Percentiles rank a stretch among this genome's conserved stretches.
phyloP scores from a whole-genome alignment of 176 grass and related monocot genomes.

The Oryza meyeriana region DNA sequence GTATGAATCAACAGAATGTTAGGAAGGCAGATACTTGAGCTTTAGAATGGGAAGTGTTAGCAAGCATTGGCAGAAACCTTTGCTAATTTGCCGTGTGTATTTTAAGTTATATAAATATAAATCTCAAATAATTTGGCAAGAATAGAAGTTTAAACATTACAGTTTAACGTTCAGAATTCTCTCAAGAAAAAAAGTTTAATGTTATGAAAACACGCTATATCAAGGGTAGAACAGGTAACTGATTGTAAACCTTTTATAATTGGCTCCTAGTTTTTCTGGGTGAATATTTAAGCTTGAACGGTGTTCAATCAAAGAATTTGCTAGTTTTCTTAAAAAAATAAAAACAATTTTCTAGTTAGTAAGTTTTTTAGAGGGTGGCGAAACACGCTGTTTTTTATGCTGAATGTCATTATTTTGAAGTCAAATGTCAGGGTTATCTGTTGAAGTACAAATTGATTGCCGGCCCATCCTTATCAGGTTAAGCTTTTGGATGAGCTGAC shows the following conservation, averaged over 20 bases:
- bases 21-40: not conserved
- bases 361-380: not conserved
- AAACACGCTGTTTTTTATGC: not conserved
- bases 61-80: not conserved
- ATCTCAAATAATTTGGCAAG: not conserved
- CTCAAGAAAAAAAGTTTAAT: too few relatives aligned
- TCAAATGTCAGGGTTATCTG: not conserved
- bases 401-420: not conserved
- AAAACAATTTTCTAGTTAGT: not conserved
- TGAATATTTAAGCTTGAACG: not conserved
- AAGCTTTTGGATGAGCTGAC: too few relatives aligned
- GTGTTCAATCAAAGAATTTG: not conserved
- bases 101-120: not conserved
- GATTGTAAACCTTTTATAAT: not conserved
- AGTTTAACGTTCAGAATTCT: not conserved
- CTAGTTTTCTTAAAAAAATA: not conserved
- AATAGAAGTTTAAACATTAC: not conserved
- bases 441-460: too few relatives aligned
- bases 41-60: not conserved
- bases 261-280: not conserved
- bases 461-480: too few relatives aligned
- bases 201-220: not conserved
- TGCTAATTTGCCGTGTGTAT: not conserved
- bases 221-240: not conserved
- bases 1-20: not conserved